Base-by-base conservation (phyloP, 169 alveolate genomes). In the Sarcocystis neurona region DNA sequence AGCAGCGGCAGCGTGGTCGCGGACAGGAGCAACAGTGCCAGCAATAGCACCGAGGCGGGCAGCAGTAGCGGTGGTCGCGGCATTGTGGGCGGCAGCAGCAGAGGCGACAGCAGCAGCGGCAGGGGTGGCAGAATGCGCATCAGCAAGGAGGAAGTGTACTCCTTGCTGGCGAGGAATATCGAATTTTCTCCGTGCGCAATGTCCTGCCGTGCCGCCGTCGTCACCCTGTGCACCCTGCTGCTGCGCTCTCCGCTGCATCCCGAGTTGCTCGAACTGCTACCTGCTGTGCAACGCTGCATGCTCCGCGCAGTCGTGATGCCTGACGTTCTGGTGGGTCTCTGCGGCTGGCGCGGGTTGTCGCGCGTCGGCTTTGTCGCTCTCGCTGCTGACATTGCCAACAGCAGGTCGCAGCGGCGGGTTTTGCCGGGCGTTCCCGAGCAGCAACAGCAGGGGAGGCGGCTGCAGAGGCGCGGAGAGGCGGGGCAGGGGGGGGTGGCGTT, bases 31-130 rank as follows among this genome's bases (percentile, higher is more conserved):
- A n/a, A n/a, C n/a, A n/a, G n/a, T n/a, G n/a, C n/a, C n/a, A n/a
- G n/a, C n/a, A n/a, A n/a, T n/a, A n/a, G n/a, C n/a, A n/a, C n/a
- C n/a, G n/a, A n/a, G n/a, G n/a, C n/a, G n/a, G n/a, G n/a, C n/a
- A n/a, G n/a, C n/a, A n/a, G n/a, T n/a, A n/a, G n/a, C n/a, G n/a
- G n/a, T n/a, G n/a, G n/a, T n/a, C n/a, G n/a, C n/a, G n/a, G n/a
- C n/a, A n/a, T n/a, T n/a, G n/a, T n/a, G n/a, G 18, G 53, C 75
- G 53, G 87, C 87, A 34, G 87, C 72, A 79, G 47, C 87, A 79
- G 74, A 23, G n/a, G 75, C 72, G 37, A 50, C 87, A 47, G 75
- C 72, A 50, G 75, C 48, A 79, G 87, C 85, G 8, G 77, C 77
- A 15, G 77, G 41, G 6, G 77, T 12, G 10, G 15, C 77, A 10